These are phyloP conservation scores for Trametes villosa DNA, from an alignment of 768 basidiomycete species.

Conservation along the genomic window DNA sequence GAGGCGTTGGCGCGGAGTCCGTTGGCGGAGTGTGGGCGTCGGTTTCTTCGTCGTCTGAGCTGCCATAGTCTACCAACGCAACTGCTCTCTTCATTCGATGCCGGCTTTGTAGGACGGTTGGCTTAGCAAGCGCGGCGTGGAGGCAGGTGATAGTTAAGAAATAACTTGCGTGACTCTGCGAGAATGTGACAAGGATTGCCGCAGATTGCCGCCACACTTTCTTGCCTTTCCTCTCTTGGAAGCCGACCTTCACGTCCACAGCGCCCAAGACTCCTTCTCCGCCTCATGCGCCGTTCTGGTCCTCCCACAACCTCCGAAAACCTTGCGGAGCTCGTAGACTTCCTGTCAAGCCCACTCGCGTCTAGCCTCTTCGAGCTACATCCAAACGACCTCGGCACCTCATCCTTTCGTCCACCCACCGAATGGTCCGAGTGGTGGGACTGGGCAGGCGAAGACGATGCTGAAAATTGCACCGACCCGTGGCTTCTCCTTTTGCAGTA, in stretches of 20 bases:
- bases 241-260: background rate
- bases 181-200: background rate
- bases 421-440: constrained; percentile 34
- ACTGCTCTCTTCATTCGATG: constrained; percentile 25
- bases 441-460: constrained; percentile 23
- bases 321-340: background rate
- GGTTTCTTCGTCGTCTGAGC: constrained; percentile 27
- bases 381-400: constrained; percentile 19
- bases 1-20: background rate
- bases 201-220: background rate
- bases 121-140: too few species aligned
- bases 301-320: background rate
- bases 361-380: constrained; percentile 15
- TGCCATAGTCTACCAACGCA: constrained; percentile 25
- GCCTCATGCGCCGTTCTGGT: background rate
- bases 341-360: constrained; percentile 5
- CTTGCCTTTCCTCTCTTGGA: constrained; percentile 17
- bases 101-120: background rate
- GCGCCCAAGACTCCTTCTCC: background rate
- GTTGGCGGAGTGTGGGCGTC: background rate
- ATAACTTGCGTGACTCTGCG: too few species aligned
- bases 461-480: background rate
- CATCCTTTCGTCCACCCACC: constrained; percentile 14
- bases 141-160: too few species aligned
- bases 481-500: constrained; percentile 28